Conservation (phyloP, 495 filamentous ascomycete genomes). For the Penicillium malachiteum region DNA sequence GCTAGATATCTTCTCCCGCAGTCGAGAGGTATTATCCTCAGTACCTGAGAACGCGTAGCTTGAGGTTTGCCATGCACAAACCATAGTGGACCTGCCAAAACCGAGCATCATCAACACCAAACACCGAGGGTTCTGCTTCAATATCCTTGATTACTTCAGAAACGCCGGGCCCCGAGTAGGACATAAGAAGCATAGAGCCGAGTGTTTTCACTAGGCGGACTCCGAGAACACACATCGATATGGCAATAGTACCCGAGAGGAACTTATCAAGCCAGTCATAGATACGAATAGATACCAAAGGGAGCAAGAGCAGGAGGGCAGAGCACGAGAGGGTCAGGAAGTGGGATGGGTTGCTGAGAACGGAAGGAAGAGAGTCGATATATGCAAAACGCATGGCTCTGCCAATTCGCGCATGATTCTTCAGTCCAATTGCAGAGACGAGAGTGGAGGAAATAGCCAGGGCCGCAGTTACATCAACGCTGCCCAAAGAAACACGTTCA, state of each 20-base stretch:
- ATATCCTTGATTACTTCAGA: conserved; percentile 80
- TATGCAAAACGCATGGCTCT: conserved; percentile 77
- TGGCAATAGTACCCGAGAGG: conserved; percentile 74
- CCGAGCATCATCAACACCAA: conserved; percentile 77
- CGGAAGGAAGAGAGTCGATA: conserved; percentile 74
- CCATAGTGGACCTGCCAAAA: conserved; percentile 99
- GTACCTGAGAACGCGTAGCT: conserved; percentile 67
- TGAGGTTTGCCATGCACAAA: conserved; percentile 91
- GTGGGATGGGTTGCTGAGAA: conserved; percentile 89
- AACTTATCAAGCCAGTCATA: conserved; percentile 79
- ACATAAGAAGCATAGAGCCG: conserved; percentile 94
- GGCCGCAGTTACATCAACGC: conserved; percentile 77
- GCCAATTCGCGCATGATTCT: conserved; percentile 92
- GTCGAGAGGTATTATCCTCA: conserved; percentile 62
- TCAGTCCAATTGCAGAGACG: conserved; percentile 79
- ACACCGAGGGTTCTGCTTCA: conserved; percentile 71
- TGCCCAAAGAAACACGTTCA: conserved; percentile 67
- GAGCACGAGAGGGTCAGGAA: conserved; percentile 88
- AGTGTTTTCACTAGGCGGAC: conserved; percentile 77
- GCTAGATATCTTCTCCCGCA: conserved; percentile 72
- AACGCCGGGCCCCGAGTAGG: conserved; percentile 67
- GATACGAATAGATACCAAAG: conserved; percentile 71
- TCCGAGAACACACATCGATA: conserved; percentile 84
- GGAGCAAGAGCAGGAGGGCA: conserved; percentile 75
- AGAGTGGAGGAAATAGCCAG: conserved; percentile 87